A percentile compares a stretch with the other conserved stretches of the same genome.
phyloP scores from a whole-genome alignment of 1,139 yeast species.

The Hyphopichia fennica region DNA sequence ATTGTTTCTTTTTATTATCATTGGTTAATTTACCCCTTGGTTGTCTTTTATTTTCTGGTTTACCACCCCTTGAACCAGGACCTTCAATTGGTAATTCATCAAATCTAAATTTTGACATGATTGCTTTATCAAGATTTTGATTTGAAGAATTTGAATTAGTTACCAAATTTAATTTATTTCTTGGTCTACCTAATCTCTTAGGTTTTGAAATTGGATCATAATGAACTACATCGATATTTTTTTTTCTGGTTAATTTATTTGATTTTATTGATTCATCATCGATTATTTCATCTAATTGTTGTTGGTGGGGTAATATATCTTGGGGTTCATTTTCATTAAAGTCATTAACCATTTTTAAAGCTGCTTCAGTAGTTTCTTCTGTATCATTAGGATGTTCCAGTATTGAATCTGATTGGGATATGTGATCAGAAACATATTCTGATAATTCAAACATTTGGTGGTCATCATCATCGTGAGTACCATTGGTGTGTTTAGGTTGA shows the following conservation, averaged over 20 bases:
- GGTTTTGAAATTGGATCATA: conserved; percentile 34
- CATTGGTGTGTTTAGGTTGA: too few species aligned
- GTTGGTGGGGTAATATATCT: too few species aligned
- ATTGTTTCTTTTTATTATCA: conserved; percentile 22
- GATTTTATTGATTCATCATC: background rate
- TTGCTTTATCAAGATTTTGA: conserved; percentile 32
- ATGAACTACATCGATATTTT: conserved; percentile 24
- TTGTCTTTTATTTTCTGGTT: conserved; percentile 15
- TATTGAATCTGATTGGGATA: conserved; percentile 1
- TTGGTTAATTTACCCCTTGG: conserved; percentile 32
- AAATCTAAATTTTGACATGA: conserved; percentile 36
- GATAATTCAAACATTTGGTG: conserved; percentile 1
- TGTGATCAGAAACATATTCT: background rate
- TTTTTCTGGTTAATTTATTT: background rate
- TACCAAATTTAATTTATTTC: conserved; percentile 23
- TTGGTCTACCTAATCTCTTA: conserved; percentile 38
- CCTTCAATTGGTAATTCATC: conserved; percentile 42
- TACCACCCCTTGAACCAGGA: conserved; percentile 48
- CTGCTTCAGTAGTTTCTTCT: conserved; percentile 15
- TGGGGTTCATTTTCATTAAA: conserved; percentile 8
- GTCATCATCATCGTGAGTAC: conserved; percentile 5
- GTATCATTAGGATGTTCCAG: conserved; percentile 3
- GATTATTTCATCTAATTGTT: too few species aligned
- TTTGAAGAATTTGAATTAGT: conserved; percentile 19
- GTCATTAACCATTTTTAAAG: conserved; percentile 18